Percentiles rank a stretch among this genome's conserved stretches.
Conservation (phyloP, 495 filamentous ascomycete genomes). For the Penicillium longicatenatum region DNA sequence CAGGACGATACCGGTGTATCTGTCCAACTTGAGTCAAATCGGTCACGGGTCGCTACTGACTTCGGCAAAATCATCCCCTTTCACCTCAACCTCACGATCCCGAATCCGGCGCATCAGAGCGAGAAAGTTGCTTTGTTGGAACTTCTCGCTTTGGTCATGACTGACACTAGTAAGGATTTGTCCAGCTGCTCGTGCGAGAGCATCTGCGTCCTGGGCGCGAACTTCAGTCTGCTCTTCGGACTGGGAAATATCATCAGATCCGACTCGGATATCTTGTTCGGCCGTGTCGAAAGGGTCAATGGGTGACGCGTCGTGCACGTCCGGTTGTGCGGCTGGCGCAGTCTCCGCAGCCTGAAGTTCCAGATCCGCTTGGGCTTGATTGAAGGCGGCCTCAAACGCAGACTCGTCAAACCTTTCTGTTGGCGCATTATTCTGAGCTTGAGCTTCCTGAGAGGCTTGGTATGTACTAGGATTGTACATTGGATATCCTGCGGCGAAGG, state of each 20-base stretch:
- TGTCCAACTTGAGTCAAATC: constrained; percentile 38
- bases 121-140: constrained; percentile 76
- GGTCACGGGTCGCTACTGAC: constrained; percentile 53
- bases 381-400: constrained; percentile 66
- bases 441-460: constrained; percentile 28
- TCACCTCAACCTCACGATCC: constrained; percentile 54
- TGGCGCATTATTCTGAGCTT: constrained; percentile 18
- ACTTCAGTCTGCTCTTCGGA: constrained; percentile 31
- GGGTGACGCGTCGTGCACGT: constrained; percentile 11
- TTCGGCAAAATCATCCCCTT: constrained; percentile 57
- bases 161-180: constrained; percentile 69
- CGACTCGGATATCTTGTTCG: constrained; percentile 44
- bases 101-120: constrained; percentile 70
- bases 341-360: constrained; percentile 30
- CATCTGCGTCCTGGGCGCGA: constrained; percentile 56
- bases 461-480: constrained; percentile 27
- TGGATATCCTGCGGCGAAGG: constrained; percentile 32
- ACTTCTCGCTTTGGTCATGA: constrained; percentile 69
- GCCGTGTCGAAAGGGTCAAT: constrained; percentile 11
- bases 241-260: constrained; percentile 51
- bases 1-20: constrained; percentile 40
- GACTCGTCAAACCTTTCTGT: constrained; percentile 56
- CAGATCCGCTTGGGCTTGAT: constrained; percentile 46
- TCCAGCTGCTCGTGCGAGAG: constrained; percentile 69
- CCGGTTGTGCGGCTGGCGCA: constrained; percentile 10